phyloP scores from a whole-genome alignment of 768 basidiomycete genomes.

The Filobasidium floriforme region DNA sequence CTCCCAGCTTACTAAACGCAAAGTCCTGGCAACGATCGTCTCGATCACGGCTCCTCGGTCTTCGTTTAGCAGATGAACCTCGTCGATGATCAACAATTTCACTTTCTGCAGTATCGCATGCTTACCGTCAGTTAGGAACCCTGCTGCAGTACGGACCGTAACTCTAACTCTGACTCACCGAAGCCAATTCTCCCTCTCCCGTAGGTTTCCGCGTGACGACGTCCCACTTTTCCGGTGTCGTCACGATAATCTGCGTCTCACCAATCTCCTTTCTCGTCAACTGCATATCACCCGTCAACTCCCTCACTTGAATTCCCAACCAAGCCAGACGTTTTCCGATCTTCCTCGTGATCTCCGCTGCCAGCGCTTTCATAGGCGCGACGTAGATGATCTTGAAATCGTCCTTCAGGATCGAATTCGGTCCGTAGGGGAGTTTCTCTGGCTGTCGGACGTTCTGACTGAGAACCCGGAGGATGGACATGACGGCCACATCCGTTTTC shows the following conservation, averaged over 20 bases:
- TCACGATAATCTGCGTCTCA: conserved; percentile 93
- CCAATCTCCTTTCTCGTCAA: conserved; percentile 87
- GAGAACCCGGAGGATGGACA: conserved; percentile 81
- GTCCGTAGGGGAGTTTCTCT: conserved; percentile 32
- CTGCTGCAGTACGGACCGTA: no score
- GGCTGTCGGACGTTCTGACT: conserved; percentile 53
- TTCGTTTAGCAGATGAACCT: conserved; percentile 93
- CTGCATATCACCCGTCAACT: conserved; percentile 98
- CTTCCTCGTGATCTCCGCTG: conserved; percentile 89
- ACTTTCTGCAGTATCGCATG: conserved; percentile 63
- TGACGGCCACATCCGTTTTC: conserved; percentile 97
- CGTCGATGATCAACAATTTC: conserved; percentile 92
- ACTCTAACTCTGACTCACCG: no score
- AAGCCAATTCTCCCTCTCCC: conserved; percentile 91
- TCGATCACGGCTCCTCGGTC: conserved; percentile 97
- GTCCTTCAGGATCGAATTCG: conserved; percentile 57
- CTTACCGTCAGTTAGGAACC: no score
- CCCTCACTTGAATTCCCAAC: conserved; percentile 76
- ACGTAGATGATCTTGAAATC: conserved; percentile 97
- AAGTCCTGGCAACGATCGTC: conserved; percentile 89
- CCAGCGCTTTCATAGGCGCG: conserved; percentile 97
- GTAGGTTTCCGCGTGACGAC: conserved; percentile 96
- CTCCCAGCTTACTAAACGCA: conserved; percentile 75
- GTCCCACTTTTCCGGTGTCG: conserved; percentile 99
- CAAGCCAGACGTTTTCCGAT: conserved; percentile 80